Conservation (phyloP, 495 filamentous ascomycete species). For the Aspergillus steynii region DNA sequence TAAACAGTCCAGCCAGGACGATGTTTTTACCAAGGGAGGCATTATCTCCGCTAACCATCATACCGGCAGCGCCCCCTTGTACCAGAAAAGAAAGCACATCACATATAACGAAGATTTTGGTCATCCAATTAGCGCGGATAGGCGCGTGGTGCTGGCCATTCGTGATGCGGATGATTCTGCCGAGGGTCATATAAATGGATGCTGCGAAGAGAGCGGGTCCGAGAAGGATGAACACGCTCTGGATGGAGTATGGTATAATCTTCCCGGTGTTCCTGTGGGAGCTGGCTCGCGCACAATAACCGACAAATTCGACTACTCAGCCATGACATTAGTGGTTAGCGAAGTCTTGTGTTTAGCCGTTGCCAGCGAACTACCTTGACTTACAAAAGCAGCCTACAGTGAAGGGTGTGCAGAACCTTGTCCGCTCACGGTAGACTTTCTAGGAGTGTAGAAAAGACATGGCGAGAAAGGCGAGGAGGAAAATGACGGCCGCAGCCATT, state of each 20-base stretch:
- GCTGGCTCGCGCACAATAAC: background rate
- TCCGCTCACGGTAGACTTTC: background rate
- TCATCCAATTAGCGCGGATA: background rate
- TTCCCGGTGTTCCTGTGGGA: background rate
- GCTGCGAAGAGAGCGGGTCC: constrained; percentile 3
- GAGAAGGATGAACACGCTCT: constrained; percentile 6
- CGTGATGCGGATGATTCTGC: constrained; percentile 4
- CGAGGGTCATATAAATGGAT: constrained; percentile 4
- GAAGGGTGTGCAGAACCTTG: background rate
- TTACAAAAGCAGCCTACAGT: background rate
- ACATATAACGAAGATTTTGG: constrained; percentile 2
- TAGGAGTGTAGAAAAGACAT: background rate
- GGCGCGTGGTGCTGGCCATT: background rate
- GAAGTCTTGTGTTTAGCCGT: background rate
- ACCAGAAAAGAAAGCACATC: constrained; percentile 7
- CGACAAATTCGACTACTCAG: background rate
- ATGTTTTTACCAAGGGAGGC: constrained; percentile 2
- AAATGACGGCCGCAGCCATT: background rate
- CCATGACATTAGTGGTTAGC: background rate
- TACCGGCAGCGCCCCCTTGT: background rate
- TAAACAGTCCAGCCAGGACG: constrained; percentile 9
- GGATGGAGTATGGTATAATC: background rate
- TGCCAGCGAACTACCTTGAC: background rate
- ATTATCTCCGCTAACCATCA: background rate
- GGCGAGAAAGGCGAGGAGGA: background rate